Base-by-base conservation (phyloP, 148 eudicot species). In the Fagopyrum tataricum region DNA sequence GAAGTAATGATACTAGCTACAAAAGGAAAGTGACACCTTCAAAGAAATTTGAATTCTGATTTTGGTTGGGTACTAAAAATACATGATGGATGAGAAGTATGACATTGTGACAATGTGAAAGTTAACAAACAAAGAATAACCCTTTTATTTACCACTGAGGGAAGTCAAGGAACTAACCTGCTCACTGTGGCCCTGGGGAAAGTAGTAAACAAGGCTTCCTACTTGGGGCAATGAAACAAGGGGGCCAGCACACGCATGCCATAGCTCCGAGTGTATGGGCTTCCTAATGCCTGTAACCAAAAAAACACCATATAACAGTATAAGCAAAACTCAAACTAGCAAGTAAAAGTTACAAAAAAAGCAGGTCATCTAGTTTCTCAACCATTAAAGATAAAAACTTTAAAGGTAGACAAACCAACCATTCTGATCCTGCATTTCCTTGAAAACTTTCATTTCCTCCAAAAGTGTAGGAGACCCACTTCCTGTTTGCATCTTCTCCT, bases 161-260 rank as follows among this genome's bases (percentile, higher is more conserved):
- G 37, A 31, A 31, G 37, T 31, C 0, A 48, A 48, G 52, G 15
- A 6, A 37, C 76, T 78, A 78, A 91, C 98, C 91, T 93, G 98
- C 72, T 94, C 98, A 76, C 91, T 94, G 75, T 94, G 98, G 98
- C 98, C 74, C 91, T 94, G 75, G 91, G 98, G 98, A 76, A 91
- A 89, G 84, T 93, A 93, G 78, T 85, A 88, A 56, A 93, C 92
- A 73, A 91, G 91, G 86, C 92, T 93, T 77, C 98, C 98, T 10
- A 91, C 86, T 75, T 83, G 93, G 77, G 98, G 98, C 86, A 93
- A 82, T 43, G 80, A 87, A 31, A 89, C 94, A 71, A 91, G 83
- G 56, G 98, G 97, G 4, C 98, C 98, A 78, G 98, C 98, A 78
- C 97, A 93, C 7, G 98, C 97, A 78, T 91, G 98, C 98, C 98